phyloP scores from a whole-genome alignment of 1,284 basidiomycete species.

The Fomitopsis betulina region DNA sequence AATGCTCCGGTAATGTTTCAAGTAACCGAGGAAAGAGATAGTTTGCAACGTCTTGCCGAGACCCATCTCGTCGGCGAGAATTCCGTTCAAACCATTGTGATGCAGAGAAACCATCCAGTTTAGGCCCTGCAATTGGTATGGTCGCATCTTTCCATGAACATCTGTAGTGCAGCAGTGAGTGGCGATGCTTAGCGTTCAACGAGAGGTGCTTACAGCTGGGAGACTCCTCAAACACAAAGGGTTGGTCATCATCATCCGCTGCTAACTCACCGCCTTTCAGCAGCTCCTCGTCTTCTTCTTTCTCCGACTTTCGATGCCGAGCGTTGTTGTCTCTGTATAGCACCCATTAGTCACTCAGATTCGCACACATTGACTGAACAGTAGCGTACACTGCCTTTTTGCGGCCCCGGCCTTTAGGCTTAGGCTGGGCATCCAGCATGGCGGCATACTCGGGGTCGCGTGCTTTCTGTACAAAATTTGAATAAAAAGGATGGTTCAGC shows the following conservation, averaged over 20 bases:
- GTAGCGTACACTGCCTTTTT: conserved; percentile 70
- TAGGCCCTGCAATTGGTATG: conserved; percentile 94
- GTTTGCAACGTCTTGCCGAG: conserved; percentile 98
- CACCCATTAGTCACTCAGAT: not conserved
- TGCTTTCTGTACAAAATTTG: conserved; percentile 53
- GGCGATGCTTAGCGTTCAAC: not conserved
- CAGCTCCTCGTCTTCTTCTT: conserved; percentile 96
- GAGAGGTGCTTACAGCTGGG: conserved; percentile 67
- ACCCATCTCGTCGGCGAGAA: conserved; percentile 95
- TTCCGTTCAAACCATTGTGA: conserved; percentile 92
- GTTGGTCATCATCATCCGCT: conserved; percentile 77
- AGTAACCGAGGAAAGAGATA: conserved; percentile 95
- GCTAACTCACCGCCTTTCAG: conserved; percentile 83
- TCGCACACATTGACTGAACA: not conserved
- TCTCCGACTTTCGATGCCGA: conserved; percentile 93
- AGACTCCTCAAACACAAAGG: conserved; percentile 89
- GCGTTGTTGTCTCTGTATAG: conserved; percentile 63
- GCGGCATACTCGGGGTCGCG: conserved; percentile 94
- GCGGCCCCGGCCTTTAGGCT: conserved; percentile 75
- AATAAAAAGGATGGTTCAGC: not conserved
- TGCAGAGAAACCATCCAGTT: conserved; percentile 97
- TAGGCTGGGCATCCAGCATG: conserved; percentile 80
- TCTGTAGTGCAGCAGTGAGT: conserved; percentile 39
- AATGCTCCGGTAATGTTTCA: conserved; percentile 80
- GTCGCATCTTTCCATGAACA: conserved; percentile 87